These are phyloP conservation scores for Mycena olivaceomarginata DNA, from an alignment of 768 basidiomycete species.

Conservation along the genomic window DNA sequence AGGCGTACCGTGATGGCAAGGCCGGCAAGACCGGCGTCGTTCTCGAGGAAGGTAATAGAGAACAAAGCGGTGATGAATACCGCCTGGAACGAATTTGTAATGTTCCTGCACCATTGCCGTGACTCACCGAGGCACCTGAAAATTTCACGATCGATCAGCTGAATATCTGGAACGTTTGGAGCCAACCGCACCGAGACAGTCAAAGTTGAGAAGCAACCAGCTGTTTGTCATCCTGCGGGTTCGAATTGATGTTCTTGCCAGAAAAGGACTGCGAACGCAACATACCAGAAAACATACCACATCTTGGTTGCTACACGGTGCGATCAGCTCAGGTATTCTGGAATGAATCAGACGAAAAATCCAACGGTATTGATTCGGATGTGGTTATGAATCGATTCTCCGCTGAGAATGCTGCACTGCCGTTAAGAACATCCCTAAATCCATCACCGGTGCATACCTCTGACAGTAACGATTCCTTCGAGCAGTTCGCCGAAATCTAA, in stretches of 20 bases:
- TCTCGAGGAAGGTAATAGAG: constrained; percentile 67
- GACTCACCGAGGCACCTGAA: constrained; percentile 33
- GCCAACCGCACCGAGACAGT: constrained; percentile 29
- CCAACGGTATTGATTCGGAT: constrained; percentile 85
- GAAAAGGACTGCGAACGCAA: constrained; percentile 56
- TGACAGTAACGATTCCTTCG: constrained; percentile 93
- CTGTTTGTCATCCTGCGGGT: constrained; percentile 72
- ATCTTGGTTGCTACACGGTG: not conserved
- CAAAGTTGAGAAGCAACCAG: constrained; percentile 39
- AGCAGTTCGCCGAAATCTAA: constrained; percentile 89
- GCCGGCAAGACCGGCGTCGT: constrained; percentile 66
- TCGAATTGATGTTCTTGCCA: constrained; percentile 48
- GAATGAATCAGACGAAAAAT: constrained; percentile 68
- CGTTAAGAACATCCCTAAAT: not conserved
- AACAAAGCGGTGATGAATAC: constrained; percentile 79
- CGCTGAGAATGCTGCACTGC: constrained; percentile 77
- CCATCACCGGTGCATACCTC: constrained; percentile 59
- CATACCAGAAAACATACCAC: constrained; percentile 77
- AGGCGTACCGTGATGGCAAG: constrained; percentile 69
- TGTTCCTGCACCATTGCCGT: not conserved
- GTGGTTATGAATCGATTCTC: constrained; percentile 87
- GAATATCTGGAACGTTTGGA: no score
- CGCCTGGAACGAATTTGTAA: constrained; percentile 48
- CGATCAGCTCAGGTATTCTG: not conserved
- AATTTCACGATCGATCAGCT: not conserved